These are phyloP conservation scores for Rhizopogon vesiculosus DNA, from an alignment of 768 basidiomycete genomes.

Conservation along the genomic window DNA sequence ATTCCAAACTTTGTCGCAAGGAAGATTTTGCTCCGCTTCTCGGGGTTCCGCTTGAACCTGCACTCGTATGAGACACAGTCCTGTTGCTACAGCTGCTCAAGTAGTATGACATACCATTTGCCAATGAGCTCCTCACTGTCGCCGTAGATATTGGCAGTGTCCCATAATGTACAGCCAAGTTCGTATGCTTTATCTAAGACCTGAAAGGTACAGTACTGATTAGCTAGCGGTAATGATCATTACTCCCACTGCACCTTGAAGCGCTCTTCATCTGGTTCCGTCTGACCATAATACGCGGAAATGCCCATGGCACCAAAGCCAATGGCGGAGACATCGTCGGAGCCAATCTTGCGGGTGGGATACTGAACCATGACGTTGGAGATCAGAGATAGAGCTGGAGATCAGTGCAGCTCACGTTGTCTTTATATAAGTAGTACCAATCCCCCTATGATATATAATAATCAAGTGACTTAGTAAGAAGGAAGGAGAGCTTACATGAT, in stretches of 20 bases:
- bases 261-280: constrained; percentile 49
- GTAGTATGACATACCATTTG: constrained; percentile 28
- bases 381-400: neutral
- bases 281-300: constrained; percentile 42
- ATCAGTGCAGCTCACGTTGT: neutral
- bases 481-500: no score
- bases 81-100: neutral
- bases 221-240: no score
- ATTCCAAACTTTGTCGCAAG: constrained; percentile 57
- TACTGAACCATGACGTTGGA: neutral
- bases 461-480: no score
- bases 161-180: constrained; percentile 42
- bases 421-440: neutral
- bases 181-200: constrained; percentile 39
- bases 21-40: constrained; percentile 47
- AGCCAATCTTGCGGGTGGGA: neutral
- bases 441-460: neutral
- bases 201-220: constrained; percentile 12
- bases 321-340: constrained; percentile 37
- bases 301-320: constrained; percentile 64
- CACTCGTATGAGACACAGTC: neutral
- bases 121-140: constrained; percentile 42
- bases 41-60: constrained; percentile 41
- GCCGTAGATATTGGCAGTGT: constrained; percentile 39
- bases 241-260: constrained; percentile 39